Evolutionary conservation across 2,329 filamentous ascomycete genomes (phyloP), one percentile per base, ranked within the genome.

Genomic region (Paraphoma sp.): DNA sequence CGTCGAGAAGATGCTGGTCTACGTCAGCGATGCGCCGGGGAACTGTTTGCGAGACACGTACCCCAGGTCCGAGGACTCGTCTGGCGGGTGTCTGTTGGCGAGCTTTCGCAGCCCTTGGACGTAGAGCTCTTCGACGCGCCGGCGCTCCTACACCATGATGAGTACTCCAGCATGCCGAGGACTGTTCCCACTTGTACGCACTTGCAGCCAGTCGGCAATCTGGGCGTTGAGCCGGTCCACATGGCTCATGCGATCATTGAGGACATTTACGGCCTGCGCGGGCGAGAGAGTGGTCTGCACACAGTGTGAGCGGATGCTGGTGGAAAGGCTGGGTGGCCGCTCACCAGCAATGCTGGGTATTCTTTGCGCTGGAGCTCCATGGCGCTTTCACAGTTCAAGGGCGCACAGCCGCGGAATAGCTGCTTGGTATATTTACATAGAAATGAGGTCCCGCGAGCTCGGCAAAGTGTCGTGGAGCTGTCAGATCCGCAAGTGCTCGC

Each of bases 131-230:
- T 99, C 95, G 60, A 98, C 84, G 70, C 88, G 90, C 75, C 93
- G 90, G 68, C 95, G 92, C 82, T 99, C 95, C 94, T 98, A 76
- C 53, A 61, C 54, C 54, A 49, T 57, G 51, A 54, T 74, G 57
- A 73, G 70, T 62, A 53, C 36, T 45, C 54, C 38, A 31, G 53
- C 47, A 16, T 48, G 12, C 47, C 51, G 53, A 30, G 47, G 49
- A 30, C 51, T 46, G 36, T 31, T 29, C 12, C 54, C 46, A 33
- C 45, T 7, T 28, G 28, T 79, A 78, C 72, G n/a, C 87, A 97
- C 93, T 89, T 94, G 90, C 60, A 99, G 85, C 92, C 94, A 99
- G 80, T 98, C 94, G 76, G 94, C 94, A 71, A 99, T 92, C 75
- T 97, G 92, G 67, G 83, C 80, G 78, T 99, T 97, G 80, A 96